Conservation (phyloP, 108 stramenopile species). For the Nitzschia palea region DNA sequence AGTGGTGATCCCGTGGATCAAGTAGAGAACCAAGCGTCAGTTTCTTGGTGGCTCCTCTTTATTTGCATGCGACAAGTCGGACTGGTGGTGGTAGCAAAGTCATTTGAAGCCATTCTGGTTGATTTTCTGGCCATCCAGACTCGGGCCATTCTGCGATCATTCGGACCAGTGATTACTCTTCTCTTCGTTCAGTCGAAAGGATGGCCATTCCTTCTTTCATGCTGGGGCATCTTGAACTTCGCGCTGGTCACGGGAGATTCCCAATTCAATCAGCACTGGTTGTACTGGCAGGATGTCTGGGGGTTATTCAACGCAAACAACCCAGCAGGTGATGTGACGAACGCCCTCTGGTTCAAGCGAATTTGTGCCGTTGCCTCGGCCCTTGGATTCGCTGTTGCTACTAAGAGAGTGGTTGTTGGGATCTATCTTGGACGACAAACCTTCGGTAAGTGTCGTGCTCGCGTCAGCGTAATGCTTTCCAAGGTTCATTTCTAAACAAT, state of each 20-base stretch:
- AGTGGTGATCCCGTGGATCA: not conserved
- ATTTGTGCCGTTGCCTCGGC: constrained; percentile 49
- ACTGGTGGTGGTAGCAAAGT: constrained; percentile 26
- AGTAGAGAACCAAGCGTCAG: constrained; percentile 13
- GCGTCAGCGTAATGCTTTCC: no score
- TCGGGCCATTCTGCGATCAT: not conserved
- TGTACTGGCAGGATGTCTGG: constrained; percentile 9
- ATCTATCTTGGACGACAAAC: constrained; percentile 57
- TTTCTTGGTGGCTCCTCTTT: constrained; percentile 45
- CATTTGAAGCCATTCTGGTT: constrained; percentile 31
- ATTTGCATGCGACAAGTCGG: constrained; percentile 34
- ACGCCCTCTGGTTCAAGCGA: constrained; percentile 8
- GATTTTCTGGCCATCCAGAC: constrained; percentile 37
- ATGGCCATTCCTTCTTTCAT: constrained; percentile 45
- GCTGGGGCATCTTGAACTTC: constrained; percentile 41
- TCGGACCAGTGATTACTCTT: constrained; percentile 34
- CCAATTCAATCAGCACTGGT: constrained; percentile 40
- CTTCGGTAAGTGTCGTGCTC: constrained; percentile 23
- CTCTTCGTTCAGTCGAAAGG: constrained; percentile 45
- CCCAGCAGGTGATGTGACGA: constrained; percentile 2
- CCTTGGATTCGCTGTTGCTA: constrained; percentile 38
- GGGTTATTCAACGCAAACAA: constrained; percentile 15
- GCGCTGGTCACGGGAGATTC: constrained; percentile 25
- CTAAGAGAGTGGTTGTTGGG: constrained; percentile 65
- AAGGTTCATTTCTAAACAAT: no score